Percentiles rank a stretch among this genome's conserved stretches.
Evolutionary conservation across 352 stramenopile genomes (phyloP).

Genomic region (Pythium diclinum): DNA sequence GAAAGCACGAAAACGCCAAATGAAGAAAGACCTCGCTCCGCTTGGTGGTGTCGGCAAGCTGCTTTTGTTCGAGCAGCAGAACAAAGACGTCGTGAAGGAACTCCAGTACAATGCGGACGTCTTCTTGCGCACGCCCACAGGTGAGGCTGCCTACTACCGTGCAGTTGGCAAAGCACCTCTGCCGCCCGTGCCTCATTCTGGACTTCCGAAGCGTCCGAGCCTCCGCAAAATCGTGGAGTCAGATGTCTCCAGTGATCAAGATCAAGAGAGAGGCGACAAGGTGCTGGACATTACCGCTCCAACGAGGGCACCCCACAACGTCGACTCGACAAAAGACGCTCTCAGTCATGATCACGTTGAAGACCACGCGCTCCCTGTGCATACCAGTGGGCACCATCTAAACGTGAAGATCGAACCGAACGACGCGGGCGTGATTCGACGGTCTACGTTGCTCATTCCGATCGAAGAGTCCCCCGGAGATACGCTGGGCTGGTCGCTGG

Average conservation of each 20-base stretch:
- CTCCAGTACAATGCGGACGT: conserved; percentile 87
- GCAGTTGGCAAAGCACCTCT: conserved; percentile 54
- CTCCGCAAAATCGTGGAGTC: conserved; percentile 8
- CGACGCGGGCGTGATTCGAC: conserved; percentile 42
- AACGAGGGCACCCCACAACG: conserved; percentile 12
- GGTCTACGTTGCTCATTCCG: conserved; percentile 58
- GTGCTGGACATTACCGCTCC: conserved; percentile 21
- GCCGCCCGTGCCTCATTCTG: conserved; percentile 49
- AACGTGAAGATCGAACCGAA: conserved; percentile 34
- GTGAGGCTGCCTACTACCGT: conserved; percentile 73
- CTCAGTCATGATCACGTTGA: not conserved
- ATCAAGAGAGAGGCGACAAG: conserved; percentile 16
- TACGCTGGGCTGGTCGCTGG: conserved; percentile 45
- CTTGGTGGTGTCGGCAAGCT: conserved; percentile 76
- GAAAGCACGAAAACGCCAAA: conserved; percentile 66
- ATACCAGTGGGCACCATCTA: not conserved
- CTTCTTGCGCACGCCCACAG: conserved; percentile 60
- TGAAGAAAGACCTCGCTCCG: conserved; percentile 67
- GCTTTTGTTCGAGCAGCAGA: conserved; percentile 86
- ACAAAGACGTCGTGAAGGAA: conserved; percentile 90
- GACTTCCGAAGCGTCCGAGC: conserved; percentile 31
- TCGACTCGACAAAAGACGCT: not conserved
- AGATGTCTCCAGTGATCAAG: not conserved
- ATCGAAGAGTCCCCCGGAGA: conserved; percentile 72
- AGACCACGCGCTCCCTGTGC: not conserved